A percentile compares a stretch with the other conserved stretches of the same genome.
Evolutionary conservation across 1,284 basidiomycete species (phyloP).

Genomic region (Ceratorhiza oryzae-sativae): DNA sequence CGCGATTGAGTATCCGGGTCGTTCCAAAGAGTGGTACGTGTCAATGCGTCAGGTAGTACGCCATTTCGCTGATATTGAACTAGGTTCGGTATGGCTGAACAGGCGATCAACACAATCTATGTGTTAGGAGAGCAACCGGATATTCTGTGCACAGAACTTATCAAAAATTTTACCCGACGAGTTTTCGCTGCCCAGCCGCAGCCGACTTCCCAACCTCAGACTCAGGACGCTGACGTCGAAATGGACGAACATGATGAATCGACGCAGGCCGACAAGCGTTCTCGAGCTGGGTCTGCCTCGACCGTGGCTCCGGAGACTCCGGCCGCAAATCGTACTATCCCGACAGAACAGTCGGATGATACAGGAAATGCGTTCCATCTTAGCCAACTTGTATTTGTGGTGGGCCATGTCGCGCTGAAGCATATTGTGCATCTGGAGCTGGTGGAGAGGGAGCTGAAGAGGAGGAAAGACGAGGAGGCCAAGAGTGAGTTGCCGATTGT

Average conservation of each 20-base stretch:
- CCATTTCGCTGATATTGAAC: conserved; percentile 23
- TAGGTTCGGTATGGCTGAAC: conserved; percentile 91
- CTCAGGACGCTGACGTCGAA: conserved; percentile 36
- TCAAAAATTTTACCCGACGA: conserved; percentile 78
- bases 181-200: conserved; percentile 63
- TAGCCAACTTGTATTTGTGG: conserved; percentile 90
- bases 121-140: conserved; percentile 95
- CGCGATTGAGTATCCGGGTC: conserved; percentile 75
- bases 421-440: conserved; percentile 97
- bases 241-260: conserved; percentile 39
- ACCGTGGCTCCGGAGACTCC: conserved; percentile 1
- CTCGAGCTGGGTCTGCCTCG: conserved; percentile 7
- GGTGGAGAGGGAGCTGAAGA: conserved; percentile 96
- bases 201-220: conserved; percentile 31
- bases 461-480: conserved; percentile 89
- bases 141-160: conserved; percentile 78
- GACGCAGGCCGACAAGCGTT: background rate
- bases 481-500: conserved; percentile 61
- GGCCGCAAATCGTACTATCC: conserved; percentile 18
- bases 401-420: conserved; percentile 97
- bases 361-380: conserved; percentile 83
- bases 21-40: conserved; percentile 81
- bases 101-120: conserved; percentile 96
- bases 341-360: conserved; percentile 54
- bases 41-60: background rate